Evolutionary conservation across 768 basidiomycete genomes (phyloP).

Genomic region (Mycena crocata): DNA sequence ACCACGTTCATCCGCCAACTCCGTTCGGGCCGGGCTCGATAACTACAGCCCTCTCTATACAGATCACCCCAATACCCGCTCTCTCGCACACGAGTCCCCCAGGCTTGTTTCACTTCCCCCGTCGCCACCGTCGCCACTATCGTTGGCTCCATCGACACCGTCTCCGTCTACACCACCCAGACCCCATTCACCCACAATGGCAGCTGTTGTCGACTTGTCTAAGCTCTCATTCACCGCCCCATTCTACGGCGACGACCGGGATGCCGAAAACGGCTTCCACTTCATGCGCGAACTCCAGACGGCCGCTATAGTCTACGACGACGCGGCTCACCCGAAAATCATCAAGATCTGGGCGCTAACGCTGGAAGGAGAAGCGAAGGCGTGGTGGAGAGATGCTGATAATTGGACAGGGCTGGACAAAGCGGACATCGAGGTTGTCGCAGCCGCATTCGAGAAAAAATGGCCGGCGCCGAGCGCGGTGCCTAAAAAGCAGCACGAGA

Average conservation of each 20-base stretch:
- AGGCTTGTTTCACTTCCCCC: not conserved
- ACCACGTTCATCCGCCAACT: slow-evolving; percentile 9
- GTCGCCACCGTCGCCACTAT: not conserved
- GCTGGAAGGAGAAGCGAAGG: slow-evolving; percentile 6
- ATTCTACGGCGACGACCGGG: slow-evolving; percentile 10
- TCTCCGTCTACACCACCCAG: not conserved
- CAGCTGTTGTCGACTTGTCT: not conserved
- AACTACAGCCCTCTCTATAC: not conserved
- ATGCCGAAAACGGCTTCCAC: not conserved
- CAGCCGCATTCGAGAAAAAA: not conserved
- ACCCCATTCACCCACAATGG: not conserved
- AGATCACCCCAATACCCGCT: not conserved
- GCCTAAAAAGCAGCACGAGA: slow-evolving; percentile 7
- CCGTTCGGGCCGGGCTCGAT: slow-evolving; percentile 2
- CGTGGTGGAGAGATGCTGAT: slow-evolving; percentile 3
- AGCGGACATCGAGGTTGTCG: not conserved
- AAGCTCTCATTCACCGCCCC: not conserved
- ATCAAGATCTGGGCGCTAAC: slow-evolving; percentile 7
- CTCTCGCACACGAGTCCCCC: not conserved
- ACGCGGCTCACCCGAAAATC: not conserved
- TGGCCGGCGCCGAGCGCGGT: not conserved
- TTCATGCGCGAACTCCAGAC: not conserved
- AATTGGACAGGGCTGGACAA: not conserved
- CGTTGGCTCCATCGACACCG: not conserved
- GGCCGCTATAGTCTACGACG: slow-evolving; percentile 3